phyloP scores from a whole-genome alignment of 495 filamentous ascomycete genomes.

The Penicillium antarcticum region DNA sequence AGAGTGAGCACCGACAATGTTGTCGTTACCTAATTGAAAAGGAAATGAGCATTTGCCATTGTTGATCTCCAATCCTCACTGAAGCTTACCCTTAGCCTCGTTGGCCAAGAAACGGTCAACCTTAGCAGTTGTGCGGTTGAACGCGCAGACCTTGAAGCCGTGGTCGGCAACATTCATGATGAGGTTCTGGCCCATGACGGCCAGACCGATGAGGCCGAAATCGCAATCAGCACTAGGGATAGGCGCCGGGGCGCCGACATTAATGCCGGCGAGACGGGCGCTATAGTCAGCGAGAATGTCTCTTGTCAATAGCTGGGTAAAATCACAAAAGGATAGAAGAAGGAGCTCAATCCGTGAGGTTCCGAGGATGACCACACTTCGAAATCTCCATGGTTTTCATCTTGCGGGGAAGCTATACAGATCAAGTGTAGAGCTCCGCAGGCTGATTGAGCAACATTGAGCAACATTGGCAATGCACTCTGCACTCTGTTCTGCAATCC shows the following conservation, averaged over 20 bases:
- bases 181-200: conserved; percentile 98
- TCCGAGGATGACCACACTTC: conserved; percentile 4
- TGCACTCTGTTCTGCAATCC: background rate
- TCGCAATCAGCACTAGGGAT: conserved; percentile 80
- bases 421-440: background rate
- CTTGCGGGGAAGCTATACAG: conserved; percentile 3
- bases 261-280: conserved; percentile 82
- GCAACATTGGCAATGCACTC: background rate
- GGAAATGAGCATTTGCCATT: conserved; percentile 7
- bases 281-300: conserved; percentile 65
- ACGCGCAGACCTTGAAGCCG: conserved; percentile 92
- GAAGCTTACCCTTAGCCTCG: conserved; percentile 76
- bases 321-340: conserved; percentile 1
- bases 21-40: conserved; percentile 72
- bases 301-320: conserved; percentile 31
- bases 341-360: conserved; percentile 5
- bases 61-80: background rate
- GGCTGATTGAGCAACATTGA: conserved; percentile 1
- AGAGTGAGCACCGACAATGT: conserved; percentile 88
- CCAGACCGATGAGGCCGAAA: conserved; percentile 99
- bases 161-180: conserved; percentile 98
- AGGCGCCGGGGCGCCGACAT: conserved; percentile 65
- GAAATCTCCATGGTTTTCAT: conserved; percentile 1
- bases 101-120: conserved; percentile 93
- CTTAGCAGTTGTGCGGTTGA: conserved; percentile 97